Conservation (phyloP, 176 grass and related monocot genomes). For the Miscanthus lutarioriparius region DNA sequence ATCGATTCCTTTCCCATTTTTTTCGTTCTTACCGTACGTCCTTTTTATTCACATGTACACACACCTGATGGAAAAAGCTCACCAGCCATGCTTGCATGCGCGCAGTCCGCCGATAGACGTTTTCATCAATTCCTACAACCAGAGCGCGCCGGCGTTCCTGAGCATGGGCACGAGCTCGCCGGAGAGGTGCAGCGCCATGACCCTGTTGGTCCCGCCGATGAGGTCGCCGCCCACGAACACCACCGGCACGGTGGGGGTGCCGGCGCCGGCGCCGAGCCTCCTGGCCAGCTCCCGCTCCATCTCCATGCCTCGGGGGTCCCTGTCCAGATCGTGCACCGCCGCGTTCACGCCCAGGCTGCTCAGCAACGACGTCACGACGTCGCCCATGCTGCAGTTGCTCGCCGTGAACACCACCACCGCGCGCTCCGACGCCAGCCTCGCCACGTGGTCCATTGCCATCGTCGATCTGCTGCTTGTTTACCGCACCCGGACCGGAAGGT, state of each 20-base stretch:
- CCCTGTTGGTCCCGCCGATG: slow-evolving; percentile 44
- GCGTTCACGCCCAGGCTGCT: slow-evolving; percentile 49
- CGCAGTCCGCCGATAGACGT: neutral
- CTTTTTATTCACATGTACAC: neutral
- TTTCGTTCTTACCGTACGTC: neutral
- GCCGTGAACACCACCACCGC: slow-evolving; percentile 66
- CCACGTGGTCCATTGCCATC: slow-evolving; percentile 53
- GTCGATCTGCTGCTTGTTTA: neutral
- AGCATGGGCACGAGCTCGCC: slow-evolving; percentile 61
- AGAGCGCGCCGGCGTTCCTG: slow-evolving; percentile 52
- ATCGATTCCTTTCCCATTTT: neutral
- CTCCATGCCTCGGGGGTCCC: slow-evolving; percentile 50
- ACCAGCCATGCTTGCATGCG: neutral
- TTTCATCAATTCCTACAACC: slow-evolving; percentile 18
- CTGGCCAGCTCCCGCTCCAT: slow-evolving; percentile 59
- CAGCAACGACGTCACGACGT: slow-evolving; percentile 58
- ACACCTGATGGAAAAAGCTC: neutral
- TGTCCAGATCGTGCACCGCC: slow-evolving; percentile 61
- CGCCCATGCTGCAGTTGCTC: slow-evolving; percentile 68
- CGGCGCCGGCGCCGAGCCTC: slow-evolving; percentile 22
- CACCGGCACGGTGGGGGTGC: slow-evolving; percentile 27
- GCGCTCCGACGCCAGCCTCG: slow-evolving; percentile 56
- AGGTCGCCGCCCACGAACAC: slow-evolving; percentile 57
- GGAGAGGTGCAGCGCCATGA: slow-evolving; percentile 57
- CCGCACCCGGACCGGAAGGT: neutral